Percentiles rank a stretch among this genome's conserved stretches.
phyloP scores from a whole-genome alignment of 805 yeast genomes.

The Metschnikowia orientalis region DNA sequence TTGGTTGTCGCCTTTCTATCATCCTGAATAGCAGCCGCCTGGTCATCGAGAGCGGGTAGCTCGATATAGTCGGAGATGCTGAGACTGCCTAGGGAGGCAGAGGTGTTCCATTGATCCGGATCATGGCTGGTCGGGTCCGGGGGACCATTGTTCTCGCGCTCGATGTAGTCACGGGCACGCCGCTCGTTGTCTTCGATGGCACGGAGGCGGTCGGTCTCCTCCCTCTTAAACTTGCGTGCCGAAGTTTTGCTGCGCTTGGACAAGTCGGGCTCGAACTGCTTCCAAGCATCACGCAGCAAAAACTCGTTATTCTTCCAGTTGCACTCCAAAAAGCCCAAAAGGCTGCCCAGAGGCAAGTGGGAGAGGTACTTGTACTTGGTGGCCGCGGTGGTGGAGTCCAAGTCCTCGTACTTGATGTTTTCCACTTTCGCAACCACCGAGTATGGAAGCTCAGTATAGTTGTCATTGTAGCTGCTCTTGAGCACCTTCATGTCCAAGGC shows the following conservation, averaged over 20 bases:
- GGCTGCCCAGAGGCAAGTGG: conserved; percentile 82
- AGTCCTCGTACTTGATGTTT: conserved; percentile 60
- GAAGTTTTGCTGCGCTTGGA: conserved; percentile 51
- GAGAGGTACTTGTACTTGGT: conserved; percentile 68
- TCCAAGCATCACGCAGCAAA: conserved; percentile 33
- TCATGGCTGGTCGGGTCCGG: conserved; percentile 13
- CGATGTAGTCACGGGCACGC: conserved; percentile 55
- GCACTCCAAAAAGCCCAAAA: conserved; percentile 77
- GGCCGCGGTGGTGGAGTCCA: conserved; percentile 54
- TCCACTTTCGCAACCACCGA: conserved; percentile 60
- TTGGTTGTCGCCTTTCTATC: conserved; percentile 4
- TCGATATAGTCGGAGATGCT: conserved; percentile 38
- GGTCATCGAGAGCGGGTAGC: conserved; percentile 27
- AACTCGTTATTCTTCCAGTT: conserved; percentile 57
- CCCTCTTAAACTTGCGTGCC: conserved; percentile 46
- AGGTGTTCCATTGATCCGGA: conserved; percentile 16
- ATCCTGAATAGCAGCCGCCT: conserved; percentile 1
- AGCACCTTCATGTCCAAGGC: conserved; percentile 77
- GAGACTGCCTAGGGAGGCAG: conserved; percentile 28
- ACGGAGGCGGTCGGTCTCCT: conserved; percentile 54
- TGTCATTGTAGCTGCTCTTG: conserved; percentile 50
- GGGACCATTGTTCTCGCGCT: conserved; percentile 47
- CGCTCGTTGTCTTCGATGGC: conserved; percentile 58
- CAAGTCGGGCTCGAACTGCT: conserved; percentile 51
- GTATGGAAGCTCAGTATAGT: conserved; percentile 66